Evolutionary conservation across 2,329 filamentous ascomycete genomes (phyloP).

Genomic region (Aureobasidium sp.): DNA sequence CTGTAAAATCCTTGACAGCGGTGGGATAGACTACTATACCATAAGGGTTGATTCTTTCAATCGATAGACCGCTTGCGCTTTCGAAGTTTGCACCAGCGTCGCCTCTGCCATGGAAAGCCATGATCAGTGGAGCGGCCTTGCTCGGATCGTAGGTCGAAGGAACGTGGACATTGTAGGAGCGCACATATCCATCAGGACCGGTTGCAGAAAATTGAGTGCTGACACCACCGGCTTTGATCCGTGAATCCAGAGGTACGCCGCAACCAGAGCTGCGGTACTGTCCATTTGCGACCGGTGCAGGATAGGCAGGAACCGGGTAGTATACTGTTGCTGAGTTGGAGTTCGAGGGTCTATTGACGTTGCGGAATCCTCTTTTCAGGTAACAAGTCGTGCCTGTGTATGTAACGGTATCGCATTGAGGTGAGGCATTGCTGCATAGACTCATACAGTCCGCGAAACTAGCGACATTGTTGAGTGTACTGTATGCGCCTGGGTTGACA

Average conservation of each 20-base stretch:
- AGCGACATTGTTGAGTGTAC: not conserved
- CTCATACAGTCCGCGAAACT: slow-evolving; percentile 1
- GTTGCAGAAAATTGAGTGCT: slow-evolving; percentile 19
- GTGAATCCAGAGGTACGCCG: slow-evolving; percentile 21
- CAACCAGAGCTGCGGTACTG: slow-evolving; percentile 24
- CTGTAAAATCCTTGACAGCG: slow-evolving; percentile 24
- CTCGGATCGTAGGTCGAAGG: slow-evolving; percentile 34
- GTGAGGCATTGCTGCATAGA: not conserved
- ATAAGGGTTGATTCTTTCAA: slow-evolving; percentile 38
- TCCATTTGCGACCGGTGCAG: slow-evolving; percentile 15
- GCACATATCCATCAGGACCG: slow-evolving; percentile 24
- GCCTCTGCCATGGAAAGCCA: slow-evolving; percentile 43
- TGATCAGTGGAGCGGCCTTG: slow-evolving; percentile 36
- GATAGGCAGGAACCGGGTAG: slow-evolving; percentile 6
- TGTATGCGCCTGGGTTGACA: slow-evolving; percentile 11
- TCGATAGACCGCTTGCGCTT: slow-evolving; percentile 40
- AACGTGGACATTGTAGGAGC: slow-evolving; percentile 34
- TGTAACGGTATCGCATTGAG: not conserved
- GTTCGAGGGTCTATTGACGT: not conserved
- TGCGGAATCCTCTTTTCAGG: slow-evolving; percentile 5
- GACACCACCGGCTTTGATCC: slow-evolving; percentile 20
- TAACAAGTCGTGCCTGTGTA: slow-evolving; percentile 7
- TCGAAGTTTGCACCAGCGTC: slow-evolving; percentile 35
- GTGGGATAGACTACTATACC: slow-evolving; percentile 43
- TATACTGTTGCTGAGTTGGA: slow-evolving; percentile 1